phyloP scores from a whole-genome alignment of 2,329 filamentous ascomycete genomes.

The Paraphaeosphaeria minitans region DNA sequence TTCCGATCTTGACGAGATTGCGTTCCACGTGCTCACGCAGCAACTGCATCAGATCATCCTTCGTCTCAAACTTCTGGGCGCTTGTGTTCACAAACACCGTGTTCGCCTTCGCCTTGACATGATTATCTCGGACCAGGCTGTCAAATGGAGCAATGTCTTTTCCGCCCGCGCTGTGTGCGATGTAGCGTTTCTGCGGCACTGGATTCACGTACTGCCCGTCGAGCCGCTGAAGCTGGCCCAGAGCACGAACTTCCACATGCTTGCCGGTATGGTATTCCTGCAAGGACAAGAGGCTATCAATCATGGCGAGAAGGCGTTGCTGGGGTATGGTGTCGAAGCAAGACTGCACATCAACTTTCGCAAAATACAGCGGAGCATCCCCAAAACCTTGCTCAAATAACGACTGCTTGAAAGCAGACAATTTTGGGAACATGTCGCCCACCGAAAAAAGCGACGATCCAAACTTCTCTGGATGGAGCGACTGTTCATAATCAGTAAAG shows the following conservation, averaged over 20 bases:
- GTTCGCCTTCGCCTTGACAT: slow-evolving; percentile 53
- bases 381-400: slow-evolving; percentile 47
- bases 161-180: slow-evolving; percentile 46
- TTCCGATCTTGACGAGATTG: slow-evolving; percentile 87
- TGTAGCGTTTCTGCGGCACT: slow-evolving; percentile 46
- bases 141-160: slow-evolving; percentile 40
- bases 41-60: slow-evolving; percentile 68
- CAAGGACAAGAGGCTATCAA: slow-evolving; percentile 62
- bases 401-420: slow-evolving; percentile 70
- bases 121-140: slow-evolving; percentile 36
- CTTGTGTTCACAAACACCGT: slow-evolving; percentile 79
- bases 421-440: slow-evolving; percentile 74
- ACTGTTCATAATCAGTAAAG: slow-evolving; percentile 27
- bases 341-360: slow-evolving; percentile 87
- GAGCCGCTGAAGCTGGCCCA: slow-evolving; percentile 41
- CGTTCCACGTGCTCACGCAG: slow-evolving; percentile 78
- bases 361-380: slow-evolving; percentile 72
- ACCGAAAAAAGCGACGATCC: slow-evolving; percentile 83
- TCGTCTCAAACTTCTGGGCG: slow-evolving; percentile 62
- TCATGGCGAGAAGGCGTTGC: slow-evolving; percentile 68
- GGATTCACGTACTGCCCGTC: slow-evolving; percentile 35
- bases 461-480: slow-evolving; percentile 60
- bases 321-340: slow-evolving; percentile 98
- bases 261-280: slow-evolving; percentile 72
- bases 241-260: slow-evolving; percentile 72